These are phyloP conservation scores for Ambrosia hybrid DNA, from an alignment of 140 eudicot species.

Conservation along the genomic window DNA sequence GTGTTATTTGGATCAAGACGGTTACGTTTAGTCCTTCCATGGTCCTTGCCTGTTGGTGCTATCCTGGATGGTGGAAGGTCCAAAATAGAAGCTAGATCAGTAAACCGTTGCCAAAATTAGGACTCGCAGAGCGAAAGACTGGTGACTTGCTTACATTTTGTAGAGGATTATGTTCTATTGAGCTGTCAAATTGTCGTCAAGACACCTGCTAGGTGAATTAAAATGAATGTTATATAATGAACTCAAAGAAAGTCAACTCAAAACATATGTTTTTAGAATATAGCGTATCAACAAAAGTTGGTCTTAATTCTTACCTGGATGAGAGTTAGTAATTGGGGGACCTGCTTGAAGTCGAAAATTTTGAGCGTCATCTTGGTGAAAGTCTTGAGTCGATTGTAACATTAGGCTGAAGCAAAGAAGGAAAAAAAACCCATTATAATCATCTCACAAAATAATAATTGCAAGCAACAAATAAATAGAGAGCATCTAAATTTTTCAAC, in stretches of 20 bases:
- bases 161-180: constrained; percentile 58
- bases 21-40: constrained; percentile 31
- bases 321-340: constrained; percentile 70
- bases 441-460: constrained; percentile 16
- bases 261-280: neutral
- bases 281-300: neutral
- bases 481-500: neutral
- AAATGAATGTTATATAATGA: neutral
- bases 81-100: constrained; percentile 67
- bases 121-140: constrained; percentile 49
- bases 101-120: constrained; percentile 40
- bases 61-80: constrained; percentile 50
- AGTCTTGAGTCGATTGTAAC: constrained; percentile 72
- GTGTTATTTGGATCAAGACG: constrained; percentile 39
- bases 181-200: constrained; percentile 75
- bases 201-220: constrained; percentile 42
- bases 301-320: constrained; percentile 47
- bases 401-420: constrained; percentile 44
- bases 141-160: constrained; percentile 67
- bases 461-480: constrained; percentile 1
- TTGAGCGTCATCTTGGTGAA: constrained; percentile 65
- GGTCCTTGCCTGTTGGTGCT: constrained; percentile 80
- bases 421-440: constrained; percentile 10
- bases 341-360: constrained; percentile 64
- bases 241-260: constrained; percentile 6